A percentile compares a stretch with the other conserved stretches of the same genome.
These are phyloP conservation scores for Phlegmacium glaucopus DNA, from an alignment of 768 basidiomycete species.

Conservation along the genomic window DNA sequence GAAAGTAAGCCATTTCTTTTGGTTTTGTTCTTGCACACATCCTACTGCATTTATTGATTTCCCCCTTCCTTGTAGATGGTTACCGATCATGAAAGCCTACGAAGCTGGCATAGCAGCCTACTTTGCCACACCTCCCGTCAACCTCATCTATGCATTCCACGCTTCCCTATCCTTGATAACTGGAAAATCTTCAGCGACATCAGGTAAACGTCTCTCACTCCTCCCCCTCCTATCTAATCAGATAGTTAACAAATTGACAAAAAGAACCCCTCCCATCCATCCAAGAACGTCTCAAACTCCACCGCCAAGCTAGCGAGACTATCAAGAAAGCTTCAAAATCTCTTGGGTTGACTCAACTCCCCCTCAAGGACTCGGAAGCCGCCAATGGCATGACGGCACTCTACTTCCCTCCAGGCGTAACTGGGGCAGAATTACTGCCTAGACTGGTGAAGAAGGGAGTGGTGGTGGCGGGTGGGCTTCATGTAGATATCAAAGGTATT, in stretches of 20 bases:
- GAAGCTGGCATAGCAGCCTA: constrained; percentile 79
- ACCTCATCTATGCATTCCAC: constrained; percentile 89
- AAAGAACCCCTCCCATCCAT: constrained; percentile 53
- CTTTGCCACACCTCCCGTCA: constrained; percentile 95
- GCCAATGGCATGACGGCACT: constrained; percentile 98
- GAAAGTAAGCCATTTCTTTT: constrained; percentile 11
- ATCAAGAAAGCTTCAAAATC: constrained; percentile 64
- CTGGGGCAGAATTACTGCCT: constrained; percentile 73
- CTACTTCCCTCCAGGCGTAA: constrained; percentile 82
- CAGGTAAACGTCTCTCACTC: constrained; percentile 2
- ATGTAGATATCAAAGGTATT: constrained; percentile 78
- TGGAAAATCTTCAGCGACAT: constrained; percentile 4
- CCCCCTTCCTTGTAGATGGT: constrained; percentile 50
- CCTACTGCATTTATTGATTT: neutral
- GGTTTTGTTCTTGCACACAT: neutral
- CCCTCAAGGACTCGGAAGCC: constrained; percentile 54
- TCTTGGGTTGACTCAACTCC: constrained; percentile 74
- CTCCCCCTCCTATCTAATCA: neutral
- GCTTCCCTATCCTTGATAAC: constrained; percentile 77
- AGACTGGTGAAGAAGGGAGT: constrained; percentile 68
- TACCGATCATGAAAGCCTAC: constrained; percentile 93
- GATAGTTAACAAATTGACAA: neutral
- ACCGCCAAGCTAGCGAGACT: constrained; percentile 62
- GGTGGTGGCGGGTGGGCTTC: constrained; percentile 86
- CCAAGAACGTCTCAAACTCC: constrained; percentile 72